Evolutionary conservation across 2,329 filamentous ascomycete species (phyloP).

Genomic region (Bipolaris gigantea): DNA sequence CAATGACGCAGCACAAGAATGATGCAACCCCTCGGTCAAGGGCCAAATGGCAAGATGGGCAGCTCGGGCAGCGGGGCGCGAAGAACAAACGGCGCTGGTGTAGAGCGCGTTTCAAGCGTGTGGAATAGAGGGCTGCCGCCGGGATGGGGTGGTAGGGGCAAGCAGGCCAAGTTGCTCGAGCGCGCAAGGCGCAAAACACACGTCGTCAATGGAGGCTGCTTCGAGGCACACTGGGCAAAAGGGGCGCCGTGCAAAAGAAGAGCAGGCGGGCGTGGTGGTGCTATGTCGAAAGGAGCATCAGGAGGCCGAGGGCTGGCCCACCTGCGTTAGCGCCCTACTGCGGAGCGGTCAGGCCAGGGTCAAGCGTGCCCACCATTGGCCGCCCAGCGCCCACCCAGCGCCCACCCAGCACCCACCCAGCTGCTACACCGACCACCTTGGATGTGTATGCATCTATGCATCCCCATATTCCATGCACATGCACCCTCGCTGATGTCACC

Average conservation of each 20-base stretch:
- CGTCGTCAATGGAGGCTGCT: slow-evolving; percentile 1
- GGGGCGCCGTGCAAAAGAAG: slow-evolving; percentile 8
- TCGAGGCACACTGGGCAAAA: slow-evolving; percentile 7
- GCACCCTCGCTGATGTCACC: slow-evolving; percentile 2
- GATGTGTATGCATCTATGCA: slow-evolving; percentile 3
- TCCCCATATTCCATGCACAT: slow-evolving; percentile 1
- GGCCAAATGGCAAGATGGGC: background rate
- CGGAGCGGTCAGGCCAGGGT: slow-evolving; percentile 9
- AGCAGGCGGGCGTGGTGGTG: slow-evolving; percentile 1
- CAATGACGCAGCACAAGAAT: slow-evolving; percentile 5
- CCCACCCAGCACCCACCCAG: no score
- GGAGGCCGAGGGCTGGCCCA: slow-evolving; percentile 20
- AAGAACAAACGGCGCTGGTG: slow-evolving; percentile 21
- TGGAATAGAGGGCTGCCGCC: slow-evolving; percentile 12
- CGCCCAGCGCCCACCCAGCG: no score
- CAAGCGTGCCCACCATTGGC: slow-evolving; percentile 13
- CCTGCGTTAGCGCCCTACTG: slow-evolving; percentile 8
- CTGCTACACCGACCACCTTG: slow-evolving; percentile 5
- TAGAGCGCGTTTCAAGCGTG: slow-evolving; percentile 28
- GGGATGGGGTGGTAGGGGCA: background rate
- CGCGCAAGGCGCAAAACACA: background rate
- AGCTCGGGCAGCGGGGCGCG: slow-evolving; percentile 11
- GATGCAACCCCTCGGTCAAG: slow-evolving; percentile 4
- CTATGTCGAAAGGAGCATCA: slow-evolving; percentile 20
- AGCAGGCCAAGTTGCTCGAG: background rate